Conservation (phyloP, 2,329 filamentous ascomycete genomes). For the Fusarium citri region DNA sequence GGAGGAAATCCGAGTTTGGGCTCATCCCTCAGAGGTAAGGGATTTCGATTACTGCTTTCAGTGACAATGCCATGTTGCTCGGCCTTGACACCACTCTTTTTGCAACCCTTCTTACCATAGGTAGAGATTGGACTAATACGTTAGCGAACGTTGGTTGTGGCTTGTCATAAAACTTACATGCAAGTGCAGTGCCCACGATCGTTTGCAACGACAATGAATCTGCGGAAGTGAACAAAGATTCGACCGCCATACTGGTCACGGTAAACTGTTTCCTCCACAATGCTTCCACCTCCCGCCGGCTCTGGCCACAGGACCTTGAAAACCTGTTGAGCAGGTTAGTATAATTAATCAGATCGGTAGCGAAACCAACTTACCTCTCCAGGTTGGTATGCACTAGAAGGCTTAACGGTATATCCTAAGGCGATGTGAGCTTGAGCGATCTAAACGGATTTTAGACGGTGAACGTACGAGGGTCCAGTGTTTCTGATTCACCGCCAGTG, state of each 20-base stretch:
- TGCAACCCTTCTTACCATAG: constrained; percentile 64
- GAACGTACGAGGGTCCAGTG: constrained; percentile 54
- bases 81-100: constrained; percentile 64
- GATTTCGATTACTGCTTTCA: constrained; percentile 48
- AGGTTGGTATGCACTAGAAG: constrained; percentile 53
- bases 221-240: constrained; percentile 63
- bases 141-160: constrained; percentile 19
- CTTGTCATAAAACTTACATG: constrained; percentile 58
- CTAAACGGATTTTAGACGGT: too few relatives aligned
- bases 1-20: constrained; percentile 61
- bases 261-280: constrained; percentile 51
- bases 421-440: constrained; percentile 17
- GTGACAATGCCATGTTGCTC: constrained; percentile 66
- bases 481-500: constrained; percentile 39
- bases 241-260: constrained; percentile 52
- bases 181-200: constrained; percentile 66
- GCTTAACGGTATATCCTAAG: constrained; percentile 57
- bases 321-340: constrained; percentile 52
- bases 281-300: constrained; percentile 55
- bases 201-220: constrained; percentile 66
- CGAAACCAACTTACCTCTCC: constrained; percentile 51
- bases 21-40: constrained; percentile 55
- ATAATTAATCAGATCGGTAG: neutral
- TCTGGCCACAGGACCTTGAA: constrained; percentile 69
- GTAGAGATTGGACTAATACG: constrained; percentile 64